A percentile compares a stretch with the other conserved stretches of the same genome.
These are phyloP conservation scores for Tetrahymena malaccensis DNA, from an alignment of 73 alveolate genomes.

Conservation along the genomic window DNA sequence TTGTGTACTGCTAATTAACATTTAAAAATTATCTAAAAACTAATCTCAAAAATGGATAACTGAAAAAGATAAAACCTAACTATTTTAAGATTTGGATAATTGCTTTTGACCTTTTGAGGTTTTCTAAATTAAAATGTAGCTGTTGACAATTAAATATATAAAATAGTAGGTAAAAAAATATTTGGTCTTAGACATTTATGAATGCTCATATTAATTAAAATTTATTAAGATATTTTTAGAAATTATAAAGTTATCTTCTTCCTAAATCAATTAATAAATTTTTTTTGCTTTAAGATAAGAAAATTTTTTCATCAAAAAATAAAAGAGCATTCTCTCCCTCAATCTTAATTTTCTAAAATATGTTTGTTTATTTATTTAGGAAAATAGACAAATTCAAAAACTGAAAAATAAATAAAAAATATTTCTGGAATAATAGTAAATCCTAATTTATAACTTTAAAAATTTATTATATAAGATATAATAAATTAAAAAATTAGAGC, in stretches of 20 bases:
- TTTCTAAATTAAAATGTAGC: background rate
- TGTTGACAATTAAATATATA: background rate
- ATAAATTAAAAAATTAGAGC: too few relatives aligned
- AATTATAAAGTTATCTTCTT: too few relatives aligned
- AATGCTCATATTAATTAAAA: too few relatives aligned
- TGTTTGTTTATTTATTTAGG: background rate
- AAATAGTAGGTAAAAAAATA: too few relatives aligned
- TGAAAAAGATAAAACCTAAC: background rate
- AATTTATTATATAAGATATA: too few relatives aligned
- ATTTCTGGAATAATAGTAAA: background rate
- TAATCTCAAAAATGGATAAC: background rate
- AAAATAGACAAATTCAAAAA: background rate
- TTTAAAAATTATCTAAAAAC: too few relatives aligned
- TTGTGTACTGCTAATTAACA: background rate
- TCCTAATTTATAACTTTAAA: background rate
- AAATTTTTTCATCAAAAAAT: background rate
- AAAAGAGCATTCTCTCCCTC: background rate
- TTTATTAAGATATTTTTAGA: background rate
- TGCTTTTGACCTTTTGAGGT: background rate
- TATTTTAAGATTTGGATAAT: background rate
- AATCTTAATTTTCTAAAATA: too few relatives aligned
- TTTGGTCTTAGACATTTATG: background rate
- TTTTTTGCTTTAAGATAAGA: too few relatives aligned
- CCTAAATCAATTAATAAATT: too few relatives aligned
- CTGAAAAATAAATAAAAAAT: background rate